Base-by-base conservation (phyloP, 2,329 filamentous ascomycete species). In the Beauveria pseudobassiana region DNA sequence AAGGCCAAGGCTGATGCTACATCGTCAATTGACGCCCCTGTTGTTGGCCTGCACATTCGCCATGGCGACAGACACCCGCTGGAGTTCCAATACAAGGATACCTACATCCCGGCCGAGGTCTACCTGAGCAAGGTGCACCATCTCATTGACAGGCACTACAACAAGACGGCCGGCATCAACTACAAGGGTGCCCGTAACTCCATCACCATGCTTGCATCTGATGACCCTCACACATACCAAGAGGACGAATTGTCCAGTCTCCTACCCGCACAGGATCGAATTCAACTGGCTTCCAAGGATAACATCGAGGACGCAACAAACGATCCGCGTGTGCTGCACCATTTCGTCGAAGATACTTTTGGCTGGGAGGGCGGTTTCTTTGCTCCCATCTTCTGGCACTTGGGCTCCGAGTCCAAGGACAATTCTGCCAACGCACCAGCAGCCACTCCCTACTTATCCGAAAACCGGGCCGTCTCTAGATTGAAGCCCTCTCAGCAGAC, bases 291-390 rank as follows among this genome's bases (percentile, higher is more conserved):
- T 9, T 86, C 84, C 56, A 90, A 89, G 70, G 72, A 77, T 30
- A 74, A 76, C 24, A 72, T 77, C 42, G 68, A 77, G 68, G 73
- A 73, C 65, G 74, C 70, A 62, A 74, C 72, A 49, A 71, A 74
- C 3, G 75, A 84, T 63, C 74, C 75, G 26, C 75, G 76, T 12
- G 76, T 81, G 7, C 84, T 88, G 70, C 81, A 82, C 65, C 84
- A 83, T 67, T 90, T 89, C 71, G 81, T 89, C 42, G 89, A 92
- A 63, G 87, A 92, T 70, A 83, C 87, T 1, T 86, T 90, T 46
- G 91, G 91, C 34, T 96, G 91, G 91, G 91, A 96, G 72, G 91
- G 91, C 20, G 91, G 91, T 1, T 96, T 96, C 78, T 96, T 89
- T 74, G 82, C 83, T 16, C 83, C 85, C 68, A 87, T 95, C 75